Conservation (phyloP, 306 rosid genomes). For the Casuarina cunninghamiana region DNA sequence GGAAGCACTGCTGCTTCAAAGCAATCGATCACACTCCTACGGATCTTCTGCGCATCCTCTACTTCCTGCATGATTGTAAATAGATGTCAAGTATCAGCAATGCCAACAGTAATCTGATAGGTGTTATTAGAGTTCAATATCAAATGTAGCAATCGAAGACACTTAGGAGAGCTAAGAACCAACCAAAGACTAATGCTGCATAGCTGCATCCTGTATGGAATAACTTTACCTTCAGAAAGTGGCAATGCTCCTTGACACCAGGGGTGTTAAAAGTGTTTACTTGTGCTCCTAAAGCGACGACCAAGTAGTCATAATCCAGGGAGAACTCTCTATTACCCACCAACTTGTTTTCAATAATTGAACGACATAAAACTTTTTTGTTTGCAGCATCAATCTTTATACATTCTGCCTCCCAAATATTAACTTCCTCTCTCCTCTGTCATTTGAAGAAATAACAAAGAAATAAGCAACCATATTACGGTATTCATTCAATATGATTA, state of each 20-base stretch:
- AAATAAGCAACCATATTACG: not conserved
- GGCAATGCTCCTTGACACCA: constrained; percentile 84
- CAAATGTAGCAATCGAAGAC: constrained; percentile 18
- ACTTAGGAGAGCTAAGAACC: constrained; percentile 6
- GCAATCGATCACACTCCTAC: constrained; percentile 82
- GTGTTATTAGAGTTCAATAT: constrained; percentile 7
- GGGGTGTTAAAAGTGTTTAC: constrained; percentile 93
- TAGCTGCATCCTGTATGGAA: not conserved
- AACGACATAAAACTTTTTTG: constrained; percentile 61
- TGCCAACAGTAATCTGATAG: constrained; percentile 4
- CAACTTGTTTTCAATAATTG: constrained; percentile 47
- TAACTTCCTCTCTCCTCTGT: constrained; percentile 74
- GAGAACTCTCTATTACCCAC: constrained; percentile 67
- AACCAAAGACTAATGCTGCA: not conserved
- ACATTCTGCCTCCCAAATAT: constrained; percentile 89
- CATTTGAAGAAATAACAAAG: constrained; percentile 22
- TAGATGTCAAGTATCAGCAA: constrained; percentile 7
- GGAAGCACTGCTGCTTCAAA: constrained; percentile 91
- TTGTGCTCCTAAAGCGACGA: constrained; percentile 84
- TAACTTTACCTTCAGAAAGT: constrained; percentile 76
- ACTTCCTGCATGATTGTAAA: constrained; percentile 56
- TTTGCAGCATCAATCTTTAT: constrained; percentile 75
- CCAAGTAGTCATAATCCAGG: constrained; percentile 83
- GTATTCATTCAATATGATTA: constrained; percentile 4
- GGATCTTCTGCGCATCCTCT: constrained; percentile 89